These are phyloP conservation scores for Yarrowia alimentaria DNA, from an alignment of 805 yeast genomes.

Conservation along the genomic window DNA sequence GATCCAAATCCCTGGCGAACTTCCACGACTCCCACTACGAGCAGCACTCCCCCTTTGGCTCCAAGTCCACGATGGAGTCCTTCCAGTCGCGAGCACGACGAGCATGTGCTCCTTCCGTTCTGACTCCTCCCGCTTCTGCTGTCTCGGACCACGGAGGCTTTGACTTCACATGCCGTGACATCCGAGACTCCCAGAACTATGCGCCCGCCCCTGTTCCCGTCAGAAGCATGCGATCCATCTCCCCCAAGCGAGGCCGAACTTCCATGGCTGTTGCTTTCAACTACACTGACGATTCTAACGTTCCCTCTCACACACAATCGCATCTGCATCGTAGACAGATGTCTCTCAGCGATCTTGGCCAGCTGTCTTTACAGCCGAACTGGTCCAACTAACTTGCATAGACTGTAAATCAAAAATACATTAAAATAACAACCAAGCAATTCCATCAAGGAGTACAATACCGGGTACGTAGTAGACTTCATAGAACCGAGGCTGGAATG, in stretches of 20 bases:
- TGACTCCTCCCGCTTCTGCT: slow-evolving; percentile 18
- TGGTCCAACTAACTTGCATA: slow-evolving; percentile 28
- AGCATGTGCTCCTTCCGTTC: slow-evolving; percentile 2
- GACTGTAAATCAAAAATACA: too few relatives aligned
- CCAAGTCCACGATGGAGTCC: slow-evolving; percentile 17
- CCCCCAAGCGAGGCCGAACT: slow-evolving; percentile 24
- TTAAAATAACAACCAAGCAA: too few relatives aligned
- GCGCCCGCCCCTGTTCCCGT: too few relatives aligned
- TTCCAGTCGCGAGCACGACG: slow-evolving; percentile 21
- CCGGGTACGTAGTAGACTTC: too few relatives aligned
- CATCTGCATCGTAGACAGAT: slow-evolving; percentile 19
- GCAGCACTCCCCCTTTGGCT: neutral
- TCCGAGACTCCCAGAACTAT: too few relatives aligned
- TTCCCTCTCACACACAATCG: neutral
- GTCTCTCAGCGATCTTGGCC: slow-evolving; percentile 22
- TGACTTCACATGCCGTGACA: slow-evolving; percentile 12
- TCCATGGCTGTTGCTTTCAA: slow-evolving; percentile 26
- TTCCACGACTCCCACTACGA: neutral
- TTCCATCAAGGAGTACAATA: too few relatives aligned
- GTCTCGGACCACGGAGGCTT: slow-evolving; percentile 13
- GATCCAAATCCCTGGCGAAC: slow-evolving; percentile 10
- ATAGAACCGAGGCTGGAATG: too few relatives aligned
- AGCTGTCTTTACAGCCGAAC: slow-evolving; percentile 22
- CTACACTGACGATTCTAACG: slow-evolving; percentile 17
- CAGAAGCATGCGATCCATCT: slow-evolving; percentile 19